phyloP scores from a whole-genome alignment of 176 grass and related monocot species.

The Hordeum vulgare region MorexV3_pseudomolecules_assembly NC_058522.1:543007765-543008264 shows the following conservation, averaged over 20 bases:
- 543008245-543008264: slow-evolving; percentile 10
- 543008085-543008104: no score
- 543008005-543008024: neutral
- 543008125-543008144: neutral
- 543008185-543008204: neutral
- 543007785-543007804: neutral
- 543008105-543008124: neutral
- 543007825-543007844: neutral
- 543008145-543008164: neutral
- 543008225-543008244: slow-evolving; percentile 25
- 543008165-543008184: neutral
- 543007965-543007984: neutral
- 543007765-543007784: neutral
- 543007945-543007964: neutral
- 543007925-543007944: neutral
- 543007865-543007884: neutral
- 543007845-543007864: neutral
- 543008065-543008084: neutral
- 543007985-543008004: neutral
- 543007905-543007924: neutral
- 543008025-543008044: neutral
- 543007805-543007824: neutral
- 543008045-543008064: neutral
- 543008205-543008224: neutral
- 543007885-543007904: slow-evolving; percentile 21